A percentile compares a stretch with the other conserved stretches of the same genome.
These are phyloP conservation scores for Gastrodia elata DNA, from an alignment of 106 monocot species.

Conservation along the genomic window DNA sequence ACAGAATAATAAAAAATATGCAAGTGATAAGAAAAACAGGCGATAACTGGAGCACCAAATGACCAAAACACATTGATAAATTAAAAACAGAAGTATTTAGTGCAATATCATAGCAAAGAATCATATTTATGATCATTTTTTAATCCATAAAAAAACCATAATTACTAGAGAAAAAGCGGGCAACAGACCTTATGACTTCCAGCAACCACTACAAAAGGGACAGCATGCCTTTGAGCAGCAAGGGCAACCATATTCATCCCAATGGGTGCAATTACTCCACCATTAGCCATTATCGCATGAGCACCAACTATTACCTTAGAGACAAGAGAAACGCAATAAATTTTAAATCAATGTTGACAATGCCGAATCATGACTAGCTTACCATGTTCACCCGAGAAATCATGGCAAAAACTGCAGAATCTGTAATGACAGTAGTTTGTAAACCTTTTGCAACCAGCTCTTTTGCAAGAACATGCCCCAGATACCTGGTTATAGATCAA, in stretches of 20 bases:
- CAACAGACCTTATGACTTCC: conserved; percentile 83
- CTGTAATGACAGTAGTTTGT: conserved; percentile 90
- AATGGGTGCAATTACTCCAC: conserved; percentile 90
- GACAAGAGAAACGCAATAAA: conserved; percentile 3
- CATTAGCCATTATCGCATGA: conserved; percentile 98
- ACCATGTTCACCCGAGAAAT: conserved; percentile 99
- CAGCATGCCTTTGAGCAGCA: conserved; percentile 96
- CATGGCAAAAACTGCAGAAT: conserved; percentile 99
- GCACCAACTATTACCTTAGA: conserved; percentile 95
- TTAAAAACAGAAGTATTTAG: neutral
- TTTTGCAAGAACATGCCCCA: conserved; percentile 95
- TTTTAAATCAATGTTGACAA: neutral
- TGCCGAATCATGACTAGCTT: neutral
- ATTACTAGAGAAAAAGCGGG: neutral
- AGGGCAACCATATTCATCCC: conserved; percentile 94
- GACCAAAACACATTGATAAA: neutral
- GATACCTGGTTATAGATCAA: conserved; percentile 45
- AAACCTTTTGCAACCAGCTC: conserved; percentile 85
- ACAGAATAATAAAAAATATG: neutral
- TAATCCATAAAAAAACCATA: neutral
- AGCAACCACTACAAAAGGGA: conserved; percentile 99
- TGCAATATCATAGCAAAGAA: neutral
- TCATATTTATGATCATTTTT: neutral
- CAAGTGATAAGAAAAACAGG: neutral
- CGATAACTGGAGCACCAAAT: neutral